Evolutionary conservation across 116 monocot species (phyloP), one percentile per base, ranked within the genome.

Genomic region (Phalaenopsis hybrid): DNA sequence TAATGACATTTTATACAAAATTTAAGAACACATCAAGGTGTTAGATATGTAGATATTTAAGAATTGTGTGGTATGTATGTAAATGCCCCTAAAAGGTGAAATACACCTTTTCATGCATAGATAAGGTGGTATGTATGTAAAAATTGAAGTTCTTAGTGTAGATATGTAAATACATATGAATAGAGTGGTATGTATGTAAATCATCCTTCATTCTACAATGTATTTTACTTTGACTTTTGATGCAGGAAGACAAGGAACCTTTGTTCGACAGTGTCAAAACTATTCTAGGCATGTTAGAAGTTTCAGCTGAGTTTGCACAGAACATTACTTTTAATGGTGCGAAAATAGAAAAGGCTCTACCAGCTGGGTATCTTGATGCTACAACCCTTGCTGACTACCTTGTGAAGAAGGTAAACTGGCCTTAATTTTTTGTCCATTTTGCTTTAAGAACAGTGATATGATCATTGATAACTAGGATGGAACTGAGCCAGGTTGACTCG

Each of bases 361-460:
- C 97, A 51, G 93, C 92, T 84, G 97, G 97, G 18, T 89, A 94
- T 85, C 89, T 97, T 55, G 97, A 97, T 91, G 97, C 97, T 20
- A 94, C 97, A 33, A 97, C 94, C 44, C 86, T 97, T 75, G 97
- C 93, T 15, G 97, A 97, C 94, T 97, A 97, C 89, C 93, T 97
- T 76, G 97, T 97, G 70, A 97, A 97, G 57, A 97, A 97, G 92
- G 97, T 86, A 92, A 87, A 72, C 43, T 77, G 52, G 75, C 57
- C 75, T 70, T 15, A 41, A 25, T 67, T 67, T 0, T 67, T 28
- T 67, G 67, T 67, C 67, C 16, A 15, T 16, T 72, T 37, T 5
- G 65, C 17, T 65, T 65, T 7, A 0, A 65, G 9, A 65, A 65
- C 25, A 65, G 65, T 8, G 7, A 6, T 12, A 65, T 6, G 21